Base-by-base conservation (phyloP, 192 early-diverging fungal genomes). In the Cetraspora pellucida region DNA sequence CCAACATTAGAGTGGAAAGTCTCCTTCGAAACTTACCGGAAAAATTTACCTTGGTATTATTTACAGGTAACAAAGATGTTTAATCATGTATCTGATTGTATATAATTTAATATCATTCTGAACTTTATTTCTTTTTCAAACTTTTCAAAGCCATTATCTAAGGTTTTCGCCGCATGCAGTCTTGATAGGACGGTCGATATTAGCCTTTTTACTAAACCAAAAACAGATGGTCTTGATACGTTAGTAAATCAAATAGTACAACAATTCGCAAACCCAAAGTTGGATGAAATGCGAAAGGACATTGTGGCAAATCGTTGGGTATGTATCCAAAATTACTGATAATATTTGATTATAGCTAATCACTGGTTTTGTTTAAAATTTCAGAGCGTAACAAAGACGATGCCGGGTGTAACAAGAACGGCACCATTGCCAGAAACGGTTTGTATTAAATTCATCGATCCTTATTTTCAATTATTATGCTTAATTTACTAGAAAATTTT, bases 41-140 rank as follows among this genome's bases (percentile, higher is more conserved):
- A 68, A 21, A 68, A 47, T 68, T 37, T 68, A 13, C 66, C 66
- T 19, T 68, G 66, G 66, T 68, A 68, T 16, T 68, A 68, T 68
- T 47, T 37, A 23, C 44, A 44, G 66, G 66, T 68, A 68, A 49
- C 3, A 37, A 64, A 43, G n/a, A 14, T 64, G 9, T 64, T 43
- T 43, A 31, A 31, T 7, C 13, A n/a, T 54, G 13, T 19, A 54
- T 14, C 19, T 4, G 13, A 19, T 54, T 4, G 4, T 19, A 54
- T 54, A 16, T 54, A 54, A 4, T 9, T 54, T 13, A 37, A 37
- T 37, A 37, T 54, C 19, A 54, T 54, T 54, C 47, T 54, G 16
- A 54, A 5, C 0, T 54, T 54, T 54, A 19, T 54, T 54, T 54
- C 5, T 11, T 52, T 52, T 52, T 10, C 6, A 13, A 16, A 13